Percentiles rank a stretch among this genome's conserved stretches.
Conservation (phyloP, 208 protist genomes). For the Trypanosomatidae sp. region DNA sequence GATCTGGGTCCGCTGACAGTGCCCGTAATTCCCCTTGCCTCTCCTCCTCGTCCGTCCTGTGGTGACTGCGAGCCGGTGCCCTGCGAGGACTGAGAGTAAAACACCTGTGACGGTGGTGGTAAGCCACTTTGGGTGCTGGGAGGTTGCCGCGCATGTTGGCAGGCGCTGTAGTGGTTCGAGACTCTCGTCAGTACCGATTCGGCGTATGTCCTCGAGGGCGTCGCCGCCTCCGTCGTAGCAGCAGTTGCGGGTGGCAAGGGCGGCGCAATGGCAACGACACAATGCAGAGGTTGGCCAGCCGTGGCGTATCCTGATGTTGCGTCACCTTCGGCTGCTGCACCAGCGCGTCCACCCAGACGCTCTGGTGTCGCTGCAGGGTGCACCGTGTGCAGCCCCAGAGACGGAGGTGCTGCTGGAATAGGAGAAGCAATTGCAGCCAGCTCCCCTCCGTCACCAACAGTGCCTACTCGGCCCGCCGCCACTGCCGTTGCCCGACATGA, state of each 20-base stretch:
- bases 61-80: not conserved
- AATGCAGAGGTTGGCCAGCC: conserved; percentile 4
- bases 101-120: not conserved
- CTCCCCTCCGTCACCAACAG: not conserved
- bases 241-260: too few species aligned
- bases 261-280: not conserved
- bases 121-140: not conserved
- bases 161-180: conserved; percentile 15
- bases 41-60: not conserved
- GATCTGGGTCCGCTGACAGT: not conserved
- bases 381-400: not conserved
- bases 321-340: not conserved
- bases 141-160: conserved; percentile 12
- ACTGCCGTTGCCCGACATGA: not conserved
- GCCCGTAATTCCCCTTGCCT: not conserved
- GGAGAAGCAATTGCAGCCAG: not conserved
- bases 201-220: not conserved
- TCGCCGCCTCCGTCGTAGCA: not conserved
- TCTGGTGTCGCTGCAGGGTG: not conserved
- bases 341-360: not conserved
- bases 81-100: not conserved
- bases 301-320: not conserved
- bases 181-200: conserved; percentile 3
- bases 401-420: not conserved
- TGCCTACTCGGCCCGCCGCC: not conserved